These are phyloP conservation scores for Pseudogymnoascus sp. DNA, from an alignment of 2,329 filamentous ascomycete genomes.

Conservation along the genomic window DNA sequence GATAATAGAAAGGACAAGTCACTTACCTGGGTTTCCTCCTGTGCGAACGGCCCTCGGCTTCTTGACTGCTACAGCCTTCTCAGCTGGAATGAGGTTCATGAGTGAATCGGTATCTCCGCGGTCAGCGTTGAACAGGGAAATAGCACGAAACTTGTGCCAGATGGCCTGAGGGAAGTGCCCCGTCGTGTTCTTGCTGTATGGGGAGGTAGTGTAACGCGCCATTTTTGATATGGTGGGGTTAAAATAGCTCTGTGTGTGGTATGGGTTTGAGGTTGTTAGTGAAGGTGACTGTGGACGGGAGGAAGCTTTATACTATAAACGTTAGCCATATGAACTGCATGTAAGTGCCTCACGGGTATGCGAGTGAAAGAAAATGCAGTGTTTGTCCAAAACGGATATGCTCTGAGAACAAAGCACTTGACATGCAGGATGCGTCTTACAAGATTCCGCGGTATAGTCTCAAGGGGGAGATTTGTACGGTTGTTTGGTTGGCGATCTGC, in stretches of 20 bases:
- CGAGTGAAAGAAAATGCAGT: constrained; percentile 2
- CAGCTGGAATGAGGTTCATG: neutral
- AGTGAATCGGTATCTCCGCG: neutral
- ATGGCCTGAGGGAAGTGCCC: neutral
- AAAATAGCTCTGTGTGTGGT: neutral
- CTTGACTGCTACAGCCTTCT: neutral
- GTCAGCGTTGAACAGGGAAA: neutral
- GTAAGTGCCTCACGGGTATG: neutral
- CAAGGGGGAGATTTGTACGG: constrained; percentile 4
- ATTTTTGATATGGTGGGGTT: neutral
- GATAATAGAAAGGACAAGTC: neutral
- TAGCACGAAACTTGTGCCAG: constrained; percentile 1
- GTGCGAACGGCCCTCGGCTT: neutral
- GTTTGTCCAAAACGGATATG: neutral
- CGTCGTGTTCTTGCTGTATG: neutral
- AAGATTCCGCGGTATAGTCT: constrained; percentile 1
- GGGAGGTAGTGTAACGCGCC: neutral
- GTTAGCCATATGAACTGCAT: constrained; percentile 6
- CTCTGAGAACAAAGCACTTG: neutral
- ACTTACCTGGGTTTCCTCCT: constrained; percentile 2
- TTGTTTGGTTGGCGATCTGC: neutral
- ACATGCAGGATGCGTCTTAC: neutral
- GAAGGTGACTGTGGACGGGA: neutral
- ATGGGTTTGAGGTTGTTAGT: neutral
- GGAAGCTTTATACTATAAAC: neutral